phyloP scores from a whole-genome alignment of 1,284 basidiomycete species.

The Ganoderma sp. region DNA sequence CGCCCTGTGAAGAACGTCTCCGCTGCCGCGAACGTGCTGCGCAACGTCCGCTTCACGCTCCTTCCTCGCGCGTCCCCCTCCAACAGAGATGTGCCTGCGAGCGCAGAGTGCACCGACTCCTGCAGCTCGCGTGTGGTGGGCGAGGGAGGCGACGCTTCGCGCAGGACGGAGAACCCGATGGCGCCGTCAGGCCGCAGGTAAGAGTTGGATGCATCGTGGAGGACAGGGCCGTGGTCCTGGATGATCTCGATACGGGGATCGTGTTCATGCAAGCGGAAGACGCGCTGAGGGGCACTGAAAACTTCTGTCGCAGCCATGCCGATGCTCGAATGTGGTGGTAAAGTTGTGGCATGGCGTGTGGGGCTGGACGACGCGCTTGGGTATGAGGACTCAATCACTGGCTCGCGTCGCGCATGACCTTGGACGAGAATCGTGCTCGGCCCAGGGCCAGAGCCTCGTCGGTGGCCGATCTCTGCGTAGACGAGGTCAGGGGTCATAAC shows the following conservation, averaged over 20 bases:
- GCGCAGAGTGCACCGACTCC: slow-evolving; percentile 49
- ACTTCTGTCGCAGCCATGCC: slow-evolving; percentile 29
- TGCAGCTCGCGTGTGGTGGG: slow-evolving; percentile 47
- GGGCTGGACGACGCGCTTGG: slow-evolving; percentile 28
- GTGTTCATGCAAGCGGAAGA: slow-evolving; percentile 24
- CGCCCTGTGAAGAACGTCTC: slow-evolving; percentile 65
- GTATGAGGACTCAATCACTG: slow-evolving; percentile 29
- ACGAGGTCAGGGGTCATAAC: slow-evolving; percentile 74
- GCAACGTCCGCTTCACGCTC: slow-evolving; percentile 65
- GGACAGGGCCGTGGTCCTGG: slow-evolving; percentile 24
- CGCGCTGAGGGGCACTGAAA: slow-evolving; percentile 23
- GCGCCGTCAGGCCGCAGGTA: slow-evolving; percentile 33
- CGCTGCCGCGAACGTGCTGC: slow-evolving; percentile 68
- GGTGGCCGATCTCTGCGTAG: slow-evolving; percentile 79
- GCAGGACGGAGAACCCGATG: slow-evolving; percentile 30
- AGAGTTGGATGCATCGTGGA: slow-evolving; percentile 36
- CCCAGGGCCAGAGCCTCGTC: slow-evolving; percentile 53
- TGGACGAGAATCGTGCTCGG: slow-evolving; percentile 34
- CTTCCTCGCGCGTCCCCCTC: slow-evolving; percentile 54
- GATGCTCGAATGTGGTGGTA: slow-evolving; percentile 21
- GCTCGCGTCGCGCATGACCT: slow-evolving; percentile 26
- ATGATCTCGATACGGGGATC: slow-evolving; percentile 22
- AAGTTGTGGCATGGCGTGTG: slow-evolving; percentile 21
- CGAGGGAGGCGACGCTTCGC: slow-evolving; percentile 37
- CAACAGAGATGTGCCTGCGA: slow-evolving; percentile 41